A percentile compares a stretch with the other conserved stretches of the same genome.
Conservation (phyloP, 192 early-diverging fungal species). For the Rhizophlyctis rosea region DNA sequence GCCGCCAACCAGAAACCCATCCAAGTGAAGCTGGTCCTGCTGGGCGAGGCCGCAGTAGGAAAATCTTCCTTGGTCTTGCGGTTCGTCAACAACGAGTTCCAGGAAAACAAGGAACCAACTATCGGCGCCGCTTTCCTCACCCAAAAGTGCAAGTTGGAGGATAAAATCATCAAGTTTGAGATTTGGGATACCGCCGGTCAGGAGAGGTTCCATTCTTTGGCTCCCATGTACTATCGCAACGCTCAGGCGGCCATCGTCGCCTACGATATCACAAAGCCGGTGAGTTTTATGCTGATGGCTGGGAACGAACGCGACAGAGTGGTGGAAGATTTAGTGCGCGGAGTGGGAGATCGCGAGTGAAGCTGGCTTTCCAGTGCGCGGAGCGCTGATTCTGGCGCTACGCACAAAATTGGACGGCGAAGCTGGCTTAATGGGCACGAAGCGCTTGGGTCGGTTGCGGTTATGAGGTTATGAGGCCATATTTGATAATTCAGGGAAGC, state of each 20-base stretch:
- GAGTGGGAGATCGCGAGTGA: no score
- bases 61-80: conserved; percentile 94
- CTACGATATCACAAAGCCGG: conserved; percentile 88
- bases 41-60: conserved; percentile 95
- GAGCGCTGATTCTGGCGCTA: no score
- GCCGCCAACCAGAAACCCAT: conserved; percentile 65
- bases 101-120: conserved; percentile 96
- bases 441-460: background rate
- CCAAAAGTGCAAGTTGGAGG: conserved; percentile 90
- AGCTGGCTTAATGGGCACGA: no score
- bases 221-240: conserved; percentile 96
- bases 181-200: conserved; percentile 94
- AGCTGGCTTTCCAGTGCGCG: no score
- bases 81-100: conserved; percentile 92
- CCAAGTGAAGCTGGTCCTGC: conserved; percentile 95
- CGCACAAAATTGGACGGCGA: no score
- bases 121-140: conserved; percentile 85
- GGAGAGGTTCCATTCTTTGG: conserved; percentile 94
- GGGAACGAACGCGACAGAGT: no score
- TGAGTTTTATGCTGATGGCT: conserved; percentile 20
- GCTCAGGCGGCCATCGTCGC: conserved; percentile 96
- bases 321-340: no score
- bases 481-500: background rate
- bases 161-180: conserved; percentile 90
- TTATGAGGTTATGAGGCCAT: background rate